phyloP scores from a whole-genome alignment of 1,284 basidiomycete species.

The Hemileia vastatrix region DNA sequence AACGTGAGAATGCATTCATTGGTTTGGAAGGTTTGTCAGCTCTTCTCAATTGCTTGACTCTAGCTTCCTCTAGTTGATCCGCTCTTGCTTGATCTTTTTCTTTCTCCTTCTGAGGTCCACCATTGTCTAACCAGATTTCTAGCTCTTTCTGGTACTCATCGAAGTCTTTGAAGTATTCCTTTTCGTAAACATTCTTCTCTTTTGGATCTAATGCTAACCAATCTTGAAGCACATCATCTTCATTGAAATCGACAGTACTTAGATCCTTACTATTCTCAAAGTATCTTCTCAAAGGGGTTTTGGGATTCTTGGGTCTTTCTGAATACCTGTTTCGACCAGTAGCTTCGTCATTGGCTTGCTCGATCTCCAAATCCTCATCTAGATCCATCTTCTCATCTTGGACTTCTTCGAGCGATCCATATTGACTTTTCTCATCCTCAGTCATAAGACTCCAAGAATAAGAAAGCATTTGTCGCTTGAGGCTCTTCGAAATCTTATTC shows the following conservation, averaged over 20 bases:
- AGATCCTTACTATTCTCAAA: no score
- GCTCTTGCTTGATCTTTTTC: not conserved
- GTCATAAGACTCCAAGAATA: no score
- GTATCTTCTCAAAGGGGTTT: no score
- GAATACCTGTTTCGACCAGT: no score
- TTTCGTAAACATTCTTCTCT: not conserved
- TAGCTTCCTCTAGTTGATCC: not conserved
- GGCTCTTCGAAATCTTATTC: no score
- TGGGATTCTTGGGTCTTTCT: no score
- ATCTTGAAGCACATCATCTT: not conserved
- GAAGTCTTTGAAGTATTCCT: not conserved
- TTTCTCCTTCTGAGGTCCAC: not conserved
- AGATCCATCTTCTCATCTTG: no score
- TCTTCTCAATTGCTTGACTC: not conserved
- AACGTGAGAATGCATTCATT: not conserved
- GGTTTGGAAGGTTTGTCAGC: not conserved
- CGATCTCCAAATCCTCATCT: no score
- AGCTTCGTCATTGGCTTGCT: no score
- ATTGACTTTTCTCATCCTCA: no score
- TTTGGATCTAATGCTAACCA: not conserved
- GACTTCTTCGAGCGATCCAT: no score
- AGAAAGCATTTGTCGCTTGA: no score
- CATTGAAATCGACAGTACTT: not conserved
- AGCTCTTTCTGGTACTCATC: not conserved
- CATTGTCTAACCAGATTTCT: not conserved